Base-by-base conservation (phyloP, 768 basidiomycete genomes). In the Psilocybe cyanescens region DNA sequence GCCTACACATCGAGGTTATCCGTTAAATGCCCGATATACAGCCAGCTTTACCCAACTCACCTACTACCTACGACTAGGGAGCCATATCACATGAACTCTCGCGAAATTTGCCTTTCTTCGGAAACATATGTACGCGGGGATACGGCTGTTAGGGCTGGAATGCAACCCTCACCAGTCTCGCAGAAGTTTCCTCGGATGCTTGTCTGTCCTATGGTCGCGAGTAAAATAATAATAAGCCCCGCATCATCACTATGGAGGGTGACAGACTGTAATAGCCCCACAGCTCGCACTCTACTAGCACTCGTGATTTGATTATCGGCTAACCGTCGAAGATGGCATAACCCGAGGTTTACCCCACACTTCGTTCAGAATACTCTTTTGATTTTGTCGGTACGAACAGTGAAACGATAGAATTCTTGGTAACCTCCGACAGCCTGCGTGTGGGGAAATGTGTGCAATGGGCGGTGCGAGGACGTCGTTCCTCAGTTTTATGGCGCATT, bases 1-100 rank as follows among this genome's bases (percentile, higher is more conserved):
- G 17, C 16, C 24, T 35, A 35, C 8, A 12, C 7, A 14, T 9
- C 2, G 16, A 57, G 16, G 57, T 41, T 53, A 58, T 70, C 72
- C 72, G 69, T 63, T 67, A 71, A 69, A 67, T 68, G 65, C 55
- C 74, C 74, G 74, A 74, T 52, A 66, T 72, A 73, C 66, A 67
- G 68, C 73, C 72, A 66, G 48, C 31, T 31, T 44, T 12, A n/a
- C 41, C 14, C 41, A 44, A 11, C 49, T 45, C 24, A 49, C 35
- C 8, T 8, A 8, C 4, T 8, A 19, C 14, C 19, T 30, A 31
- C 8, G 37, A 39, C 30, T 11, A 19, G 35, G 52, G 28, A 35
- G 16, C 49, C 46, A 33, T 47, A 61, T 51, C 49, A 51, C 49
- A 51, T 51, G 49, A 51, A 51, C 14, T 7, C 30, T 30, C 28